Conservation (phyloP, 257 asterid species). For the Solanum chilense region DNA sequence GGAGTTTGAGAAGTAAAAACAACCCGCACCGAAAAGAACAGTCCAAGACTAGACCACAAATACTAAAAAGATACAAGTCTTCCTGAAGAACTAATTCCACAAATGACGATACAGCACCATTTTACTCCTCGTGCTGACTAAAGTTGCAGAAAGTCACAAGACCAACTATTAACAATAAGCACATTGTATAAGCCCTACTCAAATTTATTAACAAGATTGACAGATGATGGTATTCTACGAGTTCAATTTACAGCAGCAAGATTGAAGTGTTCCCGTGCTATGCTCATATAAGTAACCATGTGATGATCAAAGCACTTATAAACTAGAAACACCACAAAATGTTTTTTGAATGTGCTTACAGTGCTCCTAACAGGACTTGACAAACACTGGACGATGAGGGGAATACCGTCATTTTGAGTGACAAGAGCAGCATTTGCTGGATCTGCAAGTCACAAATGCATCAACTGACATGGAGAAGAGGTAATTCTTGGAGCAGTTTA, state of each 20-base stretch:
- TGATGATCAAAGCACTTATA: not conserved
- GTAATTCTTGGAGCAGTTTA: not conserved
- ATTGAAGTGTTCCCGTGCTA: not conserved
- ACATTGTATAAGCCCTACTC: not conserved
- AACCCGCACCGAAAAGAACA: not conserved
- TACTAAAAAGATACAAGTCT: not conserved
- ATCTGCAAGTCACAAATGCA: slow-evolving; percentile 28
- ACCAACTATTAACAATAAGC: not conserved
- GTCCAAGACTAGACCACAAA: not conserved
- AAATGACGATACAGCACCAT: not conserved
- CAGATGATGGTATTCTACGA: not conserved
- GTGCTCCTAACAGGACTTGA: slow-evolving; percentile 89
- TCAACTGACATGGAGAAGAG: not conserved
- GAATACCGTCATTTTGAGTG: slow-evolving; percentile 58
- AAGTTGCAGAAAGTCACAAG: not conserved
- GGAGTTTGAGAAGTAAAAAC: not conserved
- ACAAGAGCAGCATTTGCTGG: slow-evolving; percentile 72
- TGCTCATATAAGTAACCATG: not conserved
- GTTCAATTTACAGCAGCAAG: not conserved
- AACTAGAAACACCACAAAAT: not conserved
- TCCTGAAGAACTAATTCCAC: not conserved
- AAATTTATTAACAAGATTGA: not conserved
- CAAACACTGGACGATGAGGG: slow-evolving; percentile 73
- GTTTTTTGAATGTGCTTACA: slow-evolving; percentile 26
- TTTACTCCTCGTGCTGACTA: not conserved